Base-by-base conservation (phyloP, 345 rosid species). In the Garcia nutans region DNA sequence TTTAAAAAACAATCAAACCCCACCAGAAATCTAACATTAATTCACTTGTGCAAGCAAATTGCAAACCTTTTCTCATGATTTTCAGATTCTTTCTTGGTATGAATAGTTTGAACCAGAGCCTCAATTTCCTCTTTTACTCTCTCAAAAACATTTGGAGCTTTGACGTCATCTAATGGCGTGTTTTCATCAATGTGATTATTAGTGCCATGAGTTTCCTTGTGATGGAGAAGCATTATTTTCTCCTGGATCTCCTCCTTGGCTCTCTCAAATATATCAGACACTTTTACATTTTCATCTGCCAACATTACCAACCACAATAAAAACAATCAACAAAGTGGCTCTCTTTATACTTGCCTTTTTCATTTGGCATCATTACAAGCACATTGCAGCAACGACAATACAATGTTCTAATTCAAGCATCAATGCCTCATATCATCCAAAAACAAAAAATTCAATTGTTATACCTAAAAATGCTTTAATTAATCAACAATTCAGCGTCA, bases 81-180 rank as follows among this genome's bases (percentile, higher is more conserved):
- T 8, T 65, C 80, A 64, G 81, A 72, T 16, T 77, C 82, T 74
- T 75, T 70, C 68, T 82, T 78, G 28, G 67, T 74, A 78, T 88
- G 86, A 71, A 88, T 71, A 13, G 85, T 70, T 3, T 88, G 87
- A 76, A 84, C 75, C 59, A 89, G 82, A 64, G 95, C 92, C 54
- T 90, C 89, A 28, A 87, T 78, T 86, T 90, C 93, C 68, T 91
- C 93, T 85, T 88, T 86, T 45, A 60, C 72, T 75, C 77, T 15
- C 52, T 75, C 56, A 24, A 74, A 54, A 64, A 65, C 61, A 57
- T 56, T 55, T 10, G 74, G 65, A 45, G 74, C 65, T 22, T 57
- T 57, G 9, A 57, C 65, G 19, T 55, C 6, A 70, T 70, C 24
- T n/a, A 55, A 6, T 31, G 68, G 58, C 9, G 68, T 45, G 17